Evolutionary conservation across 495 filamentous ascomycete genomes (phyloP).

Genomic region (Penicillium coprophilum): DNA sequence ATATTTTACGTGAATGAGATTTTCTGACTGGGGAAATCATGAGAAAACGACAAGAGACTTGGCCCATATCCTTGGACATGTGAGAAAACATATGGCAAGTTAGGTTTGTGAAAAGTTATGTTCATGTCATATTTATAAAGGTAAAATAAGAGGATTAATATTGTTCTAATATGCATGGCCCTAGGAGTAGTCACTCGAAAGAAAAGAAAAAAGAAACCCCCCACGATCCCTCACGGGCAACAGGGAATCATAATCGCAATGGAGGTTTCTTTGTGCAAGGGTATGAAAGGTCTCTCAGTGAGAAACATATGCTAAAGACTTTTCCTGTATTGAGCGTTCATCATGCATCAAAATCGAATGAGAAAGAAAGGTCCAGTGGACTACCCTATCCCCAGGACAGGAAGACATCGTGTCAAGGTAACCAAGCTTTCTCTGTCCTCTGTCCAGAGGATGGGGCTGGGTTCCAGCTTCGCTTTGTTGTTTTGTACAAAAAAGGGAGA

Average conservation of each 20-base stretch:
- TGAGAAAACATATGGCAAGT: not conserved
- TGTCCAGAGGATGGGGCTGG: conserved; percentile 23
- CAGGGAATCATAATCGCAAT: conserved; percentile 17
- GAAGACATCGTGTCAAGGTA: conserved; percentile 21
- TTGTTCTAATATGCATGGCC: conserved; percentile 30
- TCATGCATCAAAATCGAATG: conserved; percentile 18
- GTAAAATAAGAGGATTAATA: conserved; percentile 28
- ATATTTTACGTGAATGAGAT: not conserved
- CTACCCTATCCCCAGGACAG: conserved; percentile 47
- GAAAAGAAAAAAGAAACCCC: conserved; percentile 20
- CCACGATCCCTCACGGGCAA: conserved; percentile 13
- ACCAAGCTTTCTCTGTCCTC: conserved; percentile 24
- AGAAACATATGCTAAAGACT: conserved; percentile 12
- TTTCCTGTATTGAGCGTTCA: conserved; percentile 10
- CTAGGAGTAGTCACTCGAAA: conserved; percentile 12
- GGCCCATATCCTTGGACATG: not conserved
- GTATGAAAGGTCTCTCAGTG: conserved; percentile 9
- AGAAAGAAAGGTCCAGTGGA: conserved; percentile 18
- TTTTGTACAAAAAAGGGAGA: conserved; percentile 13
- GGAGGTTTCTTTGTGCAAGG: conserved; percentile 8
- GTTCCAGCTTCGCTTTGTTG: conserved; percentile 26
- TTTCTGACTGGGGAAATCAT: not conserved
- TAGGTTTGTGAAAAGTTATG: not conserved
- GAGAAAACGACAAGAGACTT: not conserved
- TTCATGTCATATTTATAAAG: not conserved